Evolutionary conservation across 306 rosid species (phyloP), one percentile per base, ranked within the genome.

Genomic region (Hylodesmum podocarpum): DNA sequence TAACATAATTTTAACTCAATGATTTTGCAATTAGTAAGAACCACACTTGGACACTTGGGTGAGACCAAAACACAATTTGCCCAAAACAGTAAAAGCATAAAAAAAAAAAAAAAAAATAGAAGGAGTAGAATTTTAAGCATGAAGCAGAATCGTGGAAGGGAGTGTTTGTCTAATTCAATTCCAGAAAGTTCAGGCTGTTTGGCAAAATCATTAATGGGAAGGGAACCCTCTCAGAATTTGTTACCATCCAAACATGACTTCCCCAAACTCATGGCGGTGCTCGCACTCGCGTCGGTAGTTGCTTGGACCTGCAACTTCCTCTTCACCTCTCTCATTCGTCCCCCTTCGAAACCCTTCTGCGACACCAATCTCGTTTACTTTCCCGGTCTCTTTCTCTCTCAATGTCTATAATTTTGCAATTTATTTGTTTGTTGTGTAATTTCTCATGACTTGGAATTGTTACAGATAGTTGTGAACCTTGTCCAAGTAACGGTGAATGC

Each of bases 401-500:
- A 53, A 53, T 16, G n/a, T 54, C 4, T 47, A 36, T 13, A 10
- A 61, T 55, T 46, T 59, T 19, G 70, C 18, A n/a, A 39, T 44
- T 46, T 63, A 40, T 61, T 61, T 80, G 29, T 66, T 80, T 40
- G 44, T 50, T 61, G 8, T 41, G 13, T 49, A 46, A 9, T 36
- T 78, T 72, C 34, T 59, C 37, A 25, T 53, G 49, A 14, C 64
- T 24, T 10, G 36, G 12, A 21, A 72, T 73, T 15, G 18, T 68
- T 69, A 25, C 95, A 92, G 96, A 88, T 86, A 61, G 36, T 80
- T 94, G 97, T 78, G 90, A 86, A 80, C 92, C 96, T 83, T 94
- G 96, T 83, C 96, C 98, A 21, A 87, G 72, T 82, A 86, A 92
- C 76, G 98, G 97, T 72, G 88, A 64, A 57, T 94, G 96, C 66